Evolutionary conservation across 2,329 filamentous ascomycete genomes (phyloP).

Genomic region (Monilinia fructicola): DNA sequence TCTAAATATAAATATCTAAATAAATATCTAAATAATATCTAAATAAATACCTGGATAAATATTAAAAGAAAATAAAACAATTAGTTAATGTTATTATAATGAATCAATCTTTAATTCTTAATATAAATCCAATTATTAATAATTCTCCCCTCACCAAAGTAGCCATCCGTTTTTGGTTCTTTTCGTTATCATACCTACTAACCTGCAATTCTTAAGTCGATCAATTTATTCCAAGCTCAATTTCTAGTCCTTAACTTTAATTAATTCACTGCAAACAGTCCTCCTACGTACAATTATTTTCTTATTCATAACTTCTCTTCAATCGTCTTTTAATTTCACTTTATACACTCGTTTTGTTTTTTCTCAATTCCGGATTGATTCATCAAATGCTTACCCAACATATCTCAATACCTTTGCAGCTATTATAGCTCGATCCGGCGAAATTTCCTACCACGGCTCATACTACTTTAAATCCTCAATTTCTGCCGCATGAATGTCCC

Average conservation of each 20-base stretch:
- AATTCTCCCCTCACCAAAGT: not conserved
- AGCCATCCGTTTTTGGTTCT: not conserved
- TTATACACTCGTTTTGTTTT: not conserved
- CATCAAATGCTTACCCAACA: conserved; percentile 19
- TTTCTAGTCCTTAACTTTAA: conserved; percentile 21
- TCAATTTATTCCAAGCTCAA: conserved; percentile 16
- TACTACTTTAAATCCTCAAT: conserved; percentile 15
- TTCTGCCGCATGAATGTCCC: conserved; percentile 22
- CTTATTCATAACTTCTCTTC: conserved; percentile 16
- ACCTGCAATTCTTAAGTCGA: conserved; percentile 13
- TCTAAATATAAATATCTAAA: too few species aligned
- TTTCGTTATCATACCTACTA: conserved; percentile 21
- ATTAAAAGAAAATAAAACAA: not conserved
- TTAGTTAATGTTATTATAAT: not conserved
- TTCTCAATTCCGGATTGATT: conserved; percentile 16
- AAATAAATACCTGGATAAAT: too few species aligned
- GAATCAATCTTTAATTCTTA: not conserved
- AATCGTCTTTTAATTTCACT: conserved; percentile 6
- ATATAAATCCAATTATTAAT: not conserved
- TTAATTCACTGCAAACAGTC: conserved; percentile 23
- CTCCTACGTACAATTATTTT: not conserved
- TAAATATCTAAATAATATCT: too few species aligned
- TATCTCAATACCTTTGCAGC: conserved; percentile 18
- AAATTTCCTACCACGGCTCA: conserved; percentile 15
- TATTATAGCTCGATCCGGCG: conserved; percentile 19